These are phyloP conservation scores for Pythium phragmiticola DNA, from an alignment of 352 stramenopile species.

Conservation along the genomic window DNA sequence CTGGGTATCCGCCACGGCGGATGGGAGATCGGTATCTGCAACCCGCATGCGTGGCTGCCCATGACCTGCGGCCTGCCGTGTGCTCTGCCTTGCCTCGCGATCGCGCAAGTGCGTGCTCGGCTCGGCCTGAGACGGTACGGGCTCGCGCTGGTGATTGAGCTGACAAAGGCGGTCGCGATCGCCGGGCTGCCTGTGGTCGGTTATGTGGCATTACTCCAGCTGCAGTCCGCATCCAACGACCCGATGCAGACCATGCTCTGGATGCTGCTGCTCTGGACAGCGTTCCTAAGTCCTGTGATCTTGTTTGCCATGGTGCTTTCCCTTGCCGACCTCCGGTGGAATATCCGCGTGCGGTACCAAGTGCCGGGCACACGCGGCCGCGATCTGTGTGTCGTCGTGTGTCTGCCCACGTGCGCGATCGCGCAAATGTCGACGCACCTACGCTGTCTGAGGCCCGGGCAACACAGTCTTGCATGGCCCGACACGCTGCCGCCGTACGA, in stretches of 20 bases:
- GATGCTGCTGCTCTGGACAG: slow-evolving; percentile 16
- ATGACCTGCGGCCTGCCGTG: slow-evolving; percentile 9
- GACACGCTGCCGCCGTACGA: slow-evolving; percentile 31
- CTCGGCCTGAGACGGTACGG: slow-evolving; percentile 17
- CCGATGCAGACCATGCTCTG: not conserved
- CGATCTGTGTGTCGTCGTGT: slow-evolving; percentile 21
- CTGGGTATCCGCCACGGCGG: slow-evolving; percentile 11
- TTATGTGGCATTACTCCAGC: not conserved
- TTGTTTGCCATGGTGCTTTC: slow-evolving; percentile 1
- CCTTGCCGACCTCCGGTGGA: slow-evolving; percentile 22
- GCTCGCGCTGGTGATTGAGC: not conserved
- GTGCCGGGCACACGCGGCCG: slow-evolving; percentile 27
- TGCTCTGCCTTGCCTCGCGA: not conserved
- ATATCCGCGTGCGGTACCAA: slow-evolving; percentile 32
- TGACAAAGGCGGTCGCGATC: not conserved
- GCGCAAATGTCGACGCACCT: slow-evolving; percentile 40
- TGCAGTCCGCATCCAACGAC: not conserved
- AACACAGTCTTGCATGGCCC: slow-evolving; percentile 60
- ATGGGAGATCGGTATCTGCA: slow-evolving; percentile 11
- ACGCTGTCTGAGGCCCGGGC: slow-evolving; percentile 42
- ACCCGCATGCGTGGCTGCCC: slow-evolving; percentile 6
- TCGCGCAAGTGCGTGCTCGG: slow-evolving; percentile 24
- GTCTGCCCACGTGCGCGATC: slow-evolving; percentile 28
- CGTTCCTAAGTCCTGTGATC: slow-evolving; percentile 2
- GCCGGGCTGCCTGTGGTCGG: not conserved